These are phyloP conservation scores for Ascochyta viciae-villosae DNA, from an alignment of 2,329 filamentous ascomycete species.

Conservation along the genomic window DNA sequence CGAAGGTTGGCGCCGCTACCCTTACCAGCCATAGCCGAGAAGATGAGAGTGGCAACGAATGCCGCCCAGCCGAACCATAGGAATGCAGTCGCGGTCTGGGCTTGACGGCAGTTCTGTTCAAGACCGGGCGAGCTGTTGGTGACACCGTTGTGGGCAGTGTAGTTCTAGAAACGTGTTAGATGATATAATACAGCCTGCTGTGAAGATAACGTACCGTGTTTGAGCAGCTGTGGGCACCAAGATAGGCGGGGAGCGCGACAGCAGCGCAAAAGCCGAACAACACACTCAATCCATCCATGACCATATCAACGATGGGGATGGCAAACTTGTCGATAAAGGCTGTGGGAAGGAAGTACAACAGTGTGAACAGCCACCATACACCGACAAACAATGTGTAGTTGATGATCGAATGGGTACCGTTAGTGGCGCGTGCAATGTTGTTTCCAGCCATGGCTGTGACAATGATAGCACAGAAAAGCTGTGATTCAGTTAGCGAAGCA, in stretches of 20 bases:
- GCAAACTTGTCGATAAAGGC: constrained; percentile 62
- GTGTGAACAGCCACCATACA: constrained; percentile 69
- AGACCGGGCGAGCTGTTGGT: constrained; percentile 67
- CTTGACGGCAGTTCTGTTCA: constrained; percentile 73
- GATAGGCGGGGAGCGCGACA: constrained; percentile 73
- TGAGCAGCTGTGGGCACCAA: constrained; percentile 72
- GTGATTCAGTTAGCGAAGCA: constrained; percentile 5
- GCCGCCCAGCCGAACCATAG: constrained; percentile 78
- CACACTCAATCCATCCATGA: constrained; percentile 65
- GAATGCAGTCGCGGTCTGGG: constrained; percentile 77
- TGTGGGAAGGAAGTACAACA: constrained; percentile 67
- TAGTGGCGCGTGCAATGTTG: constrained; percentile 62
- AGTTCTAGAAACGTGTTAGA: constrained; percentile 41
- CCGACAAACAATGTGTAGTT: constrained; percentile 73
- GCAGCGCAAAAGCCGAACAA: constrained; percentile 75
- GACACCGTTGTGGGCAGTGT: constrained; percentile 61
- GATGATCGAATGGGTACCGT: constrained; percentile 65
- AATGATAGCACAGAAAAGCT: constrained; percentile 68
- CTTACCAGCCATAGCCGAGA: constrained; percentile 63
- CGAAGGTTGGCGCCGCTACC: constrained; percentile 55
- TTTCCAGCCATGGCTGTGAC: constrained; percentile 68
- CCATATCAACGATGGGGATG: constrained; percentile 61
- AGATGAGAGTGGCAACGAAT: constrained; percentile 62
- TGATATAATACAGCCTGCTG: background rate
- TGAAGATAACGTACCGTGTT: constrained; percentile 56